Evolutionary conservation across 768 basidiomycete genomes (phyloP).

Genomic region (Pisolithus orientalis): DNA sequence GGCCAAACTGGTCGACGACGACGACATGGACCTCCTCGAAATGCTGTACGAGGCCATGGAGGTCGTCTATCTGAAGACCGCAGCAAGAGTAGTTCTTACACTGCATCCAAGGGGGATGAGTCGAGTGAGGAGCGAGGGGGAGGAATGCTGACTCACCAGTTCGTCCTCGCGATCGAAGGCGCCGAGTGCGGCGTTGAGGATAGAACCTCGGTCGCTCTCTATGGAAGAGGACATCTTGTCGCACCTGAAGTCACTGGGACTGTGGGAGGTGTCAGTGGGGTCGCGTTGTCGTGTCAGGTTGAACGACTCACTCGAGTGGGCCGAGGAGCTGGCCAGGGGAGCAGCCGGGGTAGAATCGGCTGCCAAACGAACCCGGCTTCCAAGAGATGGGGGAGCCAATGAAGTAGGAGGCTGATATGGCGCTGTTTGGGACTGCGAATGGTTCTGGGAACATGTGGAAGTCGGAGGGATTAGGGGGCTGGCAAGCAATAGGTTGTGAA

Average conservation of each 20-base stretch:
- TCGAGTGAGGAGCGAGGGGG: not conserved
- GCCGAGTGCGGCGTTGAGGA: slow-evolving; percentile 57
- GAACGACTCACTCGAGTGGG: slow-evolving; percentile 54
- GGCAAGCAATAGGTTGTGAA: slow-evolving; percentile 42
- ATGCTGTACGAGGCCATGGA: slow-evolving; percentile 84
- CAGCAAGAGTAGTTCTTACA: slow-evolving; percentile 91
- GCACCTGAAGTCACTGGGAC: slow-evolving; percentile 42
- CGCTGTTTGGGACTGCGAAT: slow-evolving; percentile 38
- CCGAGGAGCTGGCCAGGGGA: slow-evolving; percentile 57
- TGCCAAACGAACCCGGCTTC: slow-evolving; percentile 60
- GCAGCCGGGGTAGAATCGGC: slow-evolving; percentile 55
- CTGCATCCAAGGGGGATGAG: slow-evolving; percentile 23
- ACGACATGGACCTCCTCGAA: slow-evolving; percentile 89
- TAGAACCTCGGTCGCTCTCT: slow-evolving; percentile 51
- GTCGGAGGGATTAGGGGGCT: slow-evolving; percentile 19
- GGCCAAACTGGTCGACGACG: slow-evolving; percentile 46
- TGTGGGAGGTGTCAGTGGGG: slow-evolving; percentile 9
- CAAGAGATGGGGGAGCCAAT: slow-evolving; percentile 71
- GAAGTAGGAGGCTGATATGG: slow-evolving; percentile 62
- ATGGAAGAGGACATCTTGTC: slow-evolving; percentile 46
- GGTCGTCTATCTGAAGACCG: slow-evolving; percentile 66
- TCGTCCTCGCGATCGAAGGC: slow-evolving; percentile 68
- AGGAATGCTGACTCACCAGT: slow-evolving; percentile 39
- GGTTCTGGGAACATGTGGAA: slow-evolving; percentile 41
- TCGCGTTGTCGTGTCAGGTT: not conserved